Evolutionary conservation across 1,284 basidiomycete genomes (phyloP).

Genomic region (Puccinia triticina): DNA sequence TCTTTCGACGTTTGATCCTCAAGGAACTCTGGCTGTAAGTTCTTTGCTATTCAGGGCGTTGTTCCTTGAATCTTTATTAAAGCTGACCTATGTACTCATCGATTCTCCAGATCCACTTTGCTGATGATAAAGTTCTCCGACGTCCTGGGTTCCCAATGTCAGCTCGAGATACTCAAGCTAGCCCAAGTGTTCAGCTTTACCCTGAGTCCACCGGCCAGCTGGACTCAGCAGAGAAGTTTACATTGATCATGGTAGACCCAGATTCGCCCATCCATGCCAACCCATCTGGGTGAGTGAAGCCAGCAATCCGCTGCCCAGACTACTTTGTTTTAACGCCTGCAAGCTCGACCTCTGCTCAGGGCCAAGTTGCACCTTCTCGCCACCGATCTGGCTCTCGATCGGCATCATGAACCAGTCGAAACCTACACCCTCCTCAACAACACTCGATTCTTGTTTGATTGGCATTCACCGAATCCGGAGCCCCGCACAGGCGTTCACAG

Average conservation of each 20-base stretch:
- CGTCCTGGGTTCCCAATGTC: background rate
- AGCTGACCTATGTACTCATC: background rate
- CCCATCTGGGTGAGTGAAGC: conserved; percentile 13
- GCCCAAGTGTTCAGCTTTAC: conserved; percentile 8
- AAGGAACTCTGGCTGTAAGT: conserved; percentile 10
- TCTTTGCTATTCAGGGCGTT: background rate
- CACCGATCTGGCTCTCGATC: conserved; percentile 13
- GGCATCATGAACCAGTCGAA: background rate
- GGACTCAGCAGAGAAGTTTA: background rate
- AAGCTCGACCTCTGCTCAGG: background rate
- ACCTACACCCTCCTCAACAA: conserved; percentile 16
- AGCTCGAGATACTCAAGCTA: background rate
- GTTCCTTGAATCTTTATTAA: background rate
- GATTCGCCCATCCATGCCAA: conserved; percentile 33
- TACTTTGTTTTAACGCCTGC: background rate
- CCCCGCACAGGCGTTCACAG: conserved; percentile 7
- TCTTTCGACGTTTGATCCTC: conserved; percentile 23
- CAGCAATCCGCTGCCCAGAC: background rate
- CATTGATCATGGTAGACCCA: conserved; percentile 14
- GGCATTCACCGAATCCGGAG: background rate
- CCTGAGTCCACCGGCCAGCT: background rate
- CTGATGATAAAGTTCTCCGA: background rate
- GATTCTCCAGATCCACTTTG: background rate
- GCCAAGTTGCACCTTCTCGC: conserved; percentile 23
- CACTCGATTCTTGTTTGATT: background rate